phyloP scores from a whole-genome alignment of 2,329 filamentous ascomycete genomes.

The Colletotrichum somersetense region DNA sequence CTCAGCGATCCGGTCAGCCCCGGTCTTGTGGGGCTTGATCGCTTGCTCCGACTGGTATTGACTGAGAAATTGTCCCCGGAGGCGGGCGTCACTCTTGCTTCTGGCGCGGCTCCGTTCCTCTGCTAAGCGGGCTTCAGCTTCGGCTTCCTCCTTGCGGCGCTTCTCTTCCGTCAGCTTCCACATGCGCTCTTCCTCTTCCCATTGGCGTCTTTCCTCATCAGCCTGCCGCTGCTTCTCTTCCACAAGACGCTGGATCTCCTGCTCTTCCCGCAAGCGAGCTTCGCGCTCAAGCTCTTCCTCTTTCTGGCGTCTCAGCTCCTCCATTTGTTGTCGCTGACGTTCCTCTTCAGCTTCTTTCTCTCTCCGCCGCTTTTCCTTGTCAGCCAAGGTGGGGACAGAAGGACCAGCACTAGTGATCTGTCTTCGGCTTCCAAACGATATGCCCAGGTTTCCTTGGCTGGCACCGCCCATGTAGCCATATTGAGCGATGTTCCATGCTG shows the following conservation, averaged over 20 bases:
- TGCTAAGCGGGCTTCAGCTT: slow-evolving; percentile 75
- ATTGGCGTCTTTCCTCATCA: slow-evolving; percentile 77
- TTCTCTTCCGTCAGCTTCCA: slow-evolving; percentile 84
- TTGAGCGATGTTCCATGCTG: slow-evolving; percentile 98
- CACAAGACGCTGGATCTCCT: slow-evolving; percentile 70
- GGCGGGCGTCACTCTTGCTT: slow-evolving; percentile 71
- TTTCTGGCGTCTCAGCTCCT: slow-evolving; percentile 64
- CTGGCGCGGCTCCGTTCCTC: slow-evolving; percentile 75
- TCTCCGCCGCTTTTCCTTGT: slow-evolving; percentile 80
- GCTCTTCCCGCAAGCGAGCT: slow-evolving; percentile 73
- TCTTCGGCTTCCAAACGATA: slow-evolving; percentile 89
- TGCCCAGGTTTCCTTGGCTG: slow-evolving; percentile 93
- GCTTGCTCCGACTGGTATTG: slow-evolving; percentile 84
- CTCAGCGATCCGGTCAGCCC: slow-evolving; percentile 58
- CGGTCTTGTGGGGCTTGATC: slow-evolving; percentile 45
- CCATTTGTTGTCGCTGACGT: slow-evolving; percentile 65
- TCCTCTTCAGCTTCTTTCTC: slow-evolving; percentile 71
- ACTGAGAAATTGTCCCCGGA: slow-evolving; percentile 87
- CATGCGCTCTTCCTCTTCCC: slow-evolving; percentile 81
- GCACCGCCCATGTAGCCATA: slow-evolving; percentile 99
- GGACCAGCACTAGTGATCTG: slow-evolving; percentile 92
- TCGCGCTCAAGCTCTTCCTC: slow-evolving; percentile 68
- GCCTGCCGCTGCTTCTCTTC: slow-evolving; percentile 71
- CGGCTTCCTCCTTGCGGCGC: slow-evolving; percentile 78
- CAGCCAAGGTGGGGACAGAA: slow-evolving; percentile 81